Percentiles rank a stretch among this genome's conserved stretches.
phyloP scores from a whole-genome alignment of 176 grass and related monocot genomes.

The Zoysia japonica region DNA sequence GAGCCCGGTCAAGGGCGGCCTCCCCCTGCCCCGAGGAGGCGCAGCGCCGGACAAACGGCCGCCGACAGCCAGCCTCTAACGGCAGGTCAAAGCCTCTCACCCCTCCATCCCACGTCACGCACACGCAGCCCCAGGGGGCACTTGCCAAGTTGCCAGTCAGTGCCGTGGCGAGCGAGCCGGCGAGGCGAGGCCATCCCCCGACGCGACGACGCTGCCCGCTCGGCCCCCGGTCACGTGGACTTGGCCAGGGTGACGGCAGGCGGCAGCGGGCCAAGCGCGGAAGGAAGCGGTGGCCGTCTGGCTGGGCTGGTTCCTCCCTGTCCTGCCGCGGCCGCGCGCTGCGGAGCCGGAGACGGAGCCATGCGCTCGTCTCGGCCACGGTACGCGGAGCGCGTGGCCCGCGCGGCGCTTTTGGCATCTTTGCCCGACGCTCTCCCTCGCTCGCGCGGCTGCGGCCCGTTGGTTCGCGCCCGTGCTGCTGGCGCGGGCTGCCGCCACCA shows the following conservation, averaged over 20 bases:
- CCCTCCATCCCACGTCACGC: neutral
- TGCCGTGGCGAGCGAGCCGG: neutral
- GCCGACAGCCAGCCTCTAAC: constrained; percentile 11
- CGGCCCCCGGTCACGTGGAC: neutral
- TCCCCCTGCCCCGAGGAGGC: neutral
- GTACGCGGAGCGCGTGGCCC: constrained; percentile 29
- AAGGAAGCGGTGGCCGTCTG: neutral
- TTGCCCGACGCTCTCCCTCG: neutral
- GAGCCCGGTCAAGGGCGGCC: neutral
- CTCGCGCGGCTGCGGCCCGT: constrained; percentile 16
- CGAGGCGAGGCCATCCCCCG: neutral
- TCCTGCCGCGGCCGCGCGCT: neutral
- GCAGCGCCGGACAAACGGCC: neutral
- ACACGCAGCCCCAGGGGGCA: neutral
- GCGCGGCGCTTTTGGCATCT: constrained; percentile 37
- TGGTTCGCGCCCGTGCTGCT: constrained; percentile 21
- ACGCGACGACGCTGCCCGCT: neutral
- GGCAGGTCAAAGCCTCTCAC: constrained; percentile 28
- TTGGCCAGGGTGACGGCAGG: neutral
- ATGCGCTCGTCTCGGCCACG: neutral
- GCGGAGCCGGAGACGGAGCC: neutral
- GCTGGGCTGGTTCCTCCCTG: too few species aligned
- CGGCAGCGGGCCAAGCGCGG: neutral
- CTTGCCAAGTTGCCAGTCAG: neutral
- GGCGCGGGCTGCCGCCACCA: constrained; percentile 37